phyloP scores from a whole-genome alignment of 257 asterid species.

The Anisodus acutangulus region DNA sequence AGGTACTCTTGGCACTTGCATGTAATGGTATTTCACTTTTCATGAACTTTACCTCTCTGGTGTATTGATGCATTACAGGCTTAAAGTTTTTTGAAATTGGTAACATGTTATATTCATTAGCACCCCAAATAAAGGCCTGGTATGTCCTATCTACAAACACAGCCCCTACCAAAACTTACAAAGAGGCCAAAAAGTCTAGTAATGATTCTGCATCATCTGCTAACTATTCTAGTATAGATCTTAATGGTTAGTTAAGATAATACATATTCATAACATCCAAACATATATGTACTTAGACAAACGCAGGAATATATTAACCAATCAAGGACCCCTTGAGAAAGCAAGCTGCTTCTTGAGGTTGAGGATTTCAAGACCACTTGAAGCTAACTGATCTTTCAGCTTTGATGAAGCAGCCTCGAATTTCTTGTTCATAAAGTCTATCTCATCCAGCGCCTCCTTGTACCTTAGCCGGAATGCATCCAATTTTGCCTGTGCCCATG shows the following conservation, averaged over 20 bases:
- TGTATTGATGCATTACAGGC: too few species aligned
- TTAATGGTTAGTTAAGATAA: background rate
- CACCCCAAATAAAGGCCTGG: too few species aligned
- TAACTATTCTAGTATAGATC: too few species aligned
- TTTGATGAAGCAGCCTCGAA: slow-evolving; percentile 56
- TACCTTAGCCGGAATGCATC: slow-evolving; percentile 55
- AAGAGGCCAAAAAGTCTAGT: too few species aligned
- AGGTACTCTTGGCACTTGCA: too few species aligned
- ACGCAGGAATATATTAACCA: background rate
- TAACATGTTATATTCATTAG: too few species aligned
- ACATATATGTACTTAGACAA: background rate
- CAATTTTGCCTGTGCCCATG: slow-evolving; percentile 61
- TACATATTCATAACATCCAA: background rate
- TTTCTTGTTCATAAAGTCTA: slow-evolving; percentile 56
- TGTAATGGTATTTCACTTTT: too few species aligned
- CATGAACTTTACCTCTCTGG: too few species aligned
- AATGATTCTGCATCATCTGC: too few species aligned
- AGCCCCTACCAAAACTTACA: too few species aligned
- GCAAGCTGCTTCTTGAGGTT: slow-evolving; percentile 64
- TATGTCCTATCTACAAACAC: too few species aligned
- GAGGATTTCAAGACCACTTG: slow-evolving; percentile 54
- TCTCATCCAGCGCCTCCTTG: slow-evolving; percentile 50
- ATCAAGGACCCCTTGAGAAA: slow-evolving; percentile 33
- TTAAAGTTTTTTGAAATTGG: too few species aligned
- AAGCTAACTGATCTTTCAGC: slow-evolving; percentile 62